A percentile compares a stretch with the other conserved stretches of the same genome.
Evolutionary conservation across 202 grass and related monocot species (phyloP).

Genomic region (Schoenoplectus tabernaemontani): DNA sequence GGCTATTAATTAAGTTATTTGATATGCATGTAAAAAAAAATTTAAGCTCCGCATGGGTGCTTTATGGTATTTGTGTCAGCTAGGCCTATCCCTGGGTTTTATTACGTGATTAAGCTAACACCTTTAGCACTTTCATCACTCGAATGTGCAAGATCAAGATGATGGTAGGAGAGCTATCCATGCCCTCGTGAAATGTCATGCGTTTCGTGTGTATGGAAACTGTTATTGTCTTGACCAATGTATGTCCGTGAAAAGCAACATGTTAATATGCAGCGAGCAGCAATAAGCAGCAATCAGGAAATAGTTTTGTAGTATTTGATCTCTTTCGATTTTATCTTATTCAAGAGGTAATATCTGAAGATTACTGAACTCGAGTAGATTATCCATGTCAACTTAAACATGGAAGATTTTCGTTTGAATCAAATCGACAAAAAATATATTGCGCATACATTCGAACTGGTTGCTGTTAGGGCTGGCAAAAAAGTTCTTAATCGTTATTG

Average conservation of each 20-base stretch:
- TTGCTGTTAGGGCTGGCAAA: no score
- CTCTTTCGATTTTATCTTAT: background rate
- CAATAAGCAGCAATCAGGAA: background rate
- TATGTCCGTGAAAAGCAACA: background rate
- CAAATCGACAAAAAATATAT: background rate
- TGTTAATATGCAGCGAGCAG: background rate
- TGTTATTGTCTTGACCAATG: background rate
- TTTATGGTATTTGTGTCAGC: background rate
- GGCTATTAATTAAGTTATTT: constrained; percentile 10
- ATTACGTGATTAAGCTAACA: background rate
- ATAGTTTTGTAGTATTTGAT: background rate
- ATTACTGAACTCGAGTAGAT: background rate
- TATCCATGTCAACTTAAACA: background rate
- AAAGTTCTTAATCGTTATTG: no score
- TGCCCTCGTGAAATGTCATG: background rate
- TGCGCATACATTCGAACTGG: background rate
- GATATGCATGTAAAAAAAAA: background rate
- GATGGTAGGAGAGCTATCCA: background rate
- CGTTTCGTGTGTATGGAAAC: background rate
- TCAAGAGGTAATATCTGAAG: background rate
- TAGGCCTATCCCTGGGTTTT: background rate
- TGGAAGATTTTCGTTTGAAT: background rate
- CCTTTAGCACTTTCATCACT: background rate
- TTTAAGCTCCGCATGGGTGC: background rate
- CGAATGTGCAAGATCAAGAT: no score